Percentiles rank a stretch among this genome's conserved stretches.
Evolutionary conservation across 306 rosid genomes (phyloP).

Genomic region (Cyclanthera cordifolia): DNA sequence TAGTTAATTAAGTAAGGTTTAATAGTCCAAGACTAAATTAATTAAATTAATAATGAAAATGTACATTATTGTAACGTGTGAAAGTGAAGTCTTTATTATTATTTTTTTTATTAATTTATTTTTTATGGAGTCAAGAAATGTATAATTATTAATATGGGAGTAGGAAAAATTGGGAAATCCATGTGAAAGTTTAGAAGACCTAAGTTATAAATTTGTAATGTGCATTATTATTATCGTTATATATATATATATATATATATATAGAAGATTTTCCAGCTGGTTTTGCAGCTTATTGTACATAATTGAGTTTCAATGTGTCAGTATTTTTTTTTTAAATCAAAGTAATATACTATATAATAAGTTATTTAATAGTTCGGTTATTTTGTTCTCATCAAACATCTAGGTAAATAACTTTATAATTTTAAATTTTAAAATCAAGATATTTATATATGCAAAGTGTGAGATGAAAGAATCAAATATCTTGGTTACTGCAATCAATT

Average conservation of each 20-base stretch:
- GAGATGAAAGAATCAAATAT: constrained; percentile 13
- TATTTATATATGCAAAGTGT: neutral
- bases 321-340: no score
- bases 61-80: neutral
- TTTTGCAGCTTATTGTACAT: constrained; percentile 6
- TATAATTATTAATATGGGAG: neutral
- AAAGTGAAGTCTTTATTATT: neutral
- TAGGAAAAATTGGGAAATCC: constrained; percentile 9
- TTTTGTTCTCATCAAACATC: constrained; percentile 12
- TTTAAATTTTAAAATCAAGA: neutral
- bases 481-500: neutral
- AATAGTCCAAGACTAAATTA: neutral
- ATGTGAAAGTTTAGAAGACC: constrained; percentile 9
- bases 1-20: neutral
- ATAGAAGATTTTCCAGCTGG: neutral
- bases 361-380: neutral
- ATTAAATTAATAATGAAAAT: neutral
- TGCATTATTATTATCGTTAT: no score
- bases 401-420: neutral
- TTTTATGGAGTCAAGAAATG: neutral
- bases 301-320: neutral
- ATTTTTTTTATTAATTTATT: no score
- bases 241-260: no score
- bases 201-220: constrained; percentile 1
- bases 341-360: neutral